A percentile compares a stretch with the other conserved stretches of the same genome.
Conservation (phyloP, 2,329 filamentous ascomycete genomes). For the Hypoxylon sp. region DNA sequence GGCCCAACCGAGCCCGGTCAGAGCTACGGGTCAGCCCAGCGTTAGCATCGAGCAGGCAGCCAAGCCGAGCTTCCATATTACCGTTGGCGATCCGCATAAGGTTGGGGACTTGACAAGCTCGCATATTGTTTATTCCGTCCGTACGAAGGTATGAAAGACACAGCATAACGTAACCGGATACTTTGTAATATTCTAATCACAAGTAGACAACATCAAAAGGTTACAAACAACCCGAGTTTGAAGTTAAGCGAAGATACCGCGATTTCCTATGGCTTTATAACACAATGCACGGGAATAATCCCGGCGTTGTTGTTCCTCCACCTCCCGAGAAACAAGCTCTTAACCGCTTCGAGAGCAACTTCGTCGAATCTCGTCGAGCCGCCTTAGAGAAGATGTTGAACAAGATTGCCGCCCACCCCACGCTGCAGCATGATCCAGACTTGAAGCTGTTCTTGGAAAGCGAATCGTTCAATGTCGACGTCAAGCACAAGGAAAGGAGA, state of each 20-base stretch:
- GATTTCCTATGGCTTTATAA: slow-evolving; percentile 99
- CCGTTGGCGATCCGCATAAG: slow-evolving; percentile 96
- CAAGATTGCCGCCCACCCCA: slow-evolving; percentile 90
- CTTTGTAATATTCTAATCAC: slow-evolving; percentile 37
- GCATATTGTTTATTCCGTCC: slow-evolving; percentile 97
- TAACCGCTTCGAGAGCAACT: slow-evolving; percentile 95
- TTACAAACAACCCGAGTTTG: slow-evolving; percentile 92
- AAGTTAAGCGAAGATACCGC: slow-evolving; percentile 92
- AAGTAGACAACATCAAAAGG: slow-evolving; percentile 91
- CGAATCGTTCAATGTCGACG: slow-evolving; percentile 93
- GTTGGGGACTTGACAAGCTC: slow-evolving; percentile 97
- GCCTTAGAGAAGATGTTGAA: slow-evolving; percentile 98
- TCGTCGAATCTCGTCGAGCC: slow-evolving; percentile 91
- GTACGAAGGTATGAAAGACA: slow-evolving; percentile 79
- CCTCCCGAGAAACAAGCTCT: slow-evolving; percentile 98
- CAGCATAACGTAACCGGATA: background rate
- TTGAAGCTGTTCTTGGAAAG: slow-evolving; percentile 97
- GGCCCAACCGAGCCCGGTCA: slow-evolving; percentile 66
- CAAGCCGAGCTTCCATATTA: slow-evolving; percentile 91
- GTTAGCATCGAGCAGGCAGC: slow-evolving; percentile 93
- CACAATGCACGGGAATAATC: slow-evolving; percentile 92
- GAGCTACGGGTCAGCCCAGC: slow-evolving; percentile 76
- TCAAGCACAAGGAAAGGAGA: slow-evolving; percentile 97
- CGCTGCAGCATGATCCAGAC: slow-evolving; percentile 92
- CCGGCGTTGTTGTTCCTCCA: slow-evolving; percentile 93